phyloP scores from a whole-genome alignment of 495 filamentous ascomycete species.

The Thozetella sp. region DNA sequence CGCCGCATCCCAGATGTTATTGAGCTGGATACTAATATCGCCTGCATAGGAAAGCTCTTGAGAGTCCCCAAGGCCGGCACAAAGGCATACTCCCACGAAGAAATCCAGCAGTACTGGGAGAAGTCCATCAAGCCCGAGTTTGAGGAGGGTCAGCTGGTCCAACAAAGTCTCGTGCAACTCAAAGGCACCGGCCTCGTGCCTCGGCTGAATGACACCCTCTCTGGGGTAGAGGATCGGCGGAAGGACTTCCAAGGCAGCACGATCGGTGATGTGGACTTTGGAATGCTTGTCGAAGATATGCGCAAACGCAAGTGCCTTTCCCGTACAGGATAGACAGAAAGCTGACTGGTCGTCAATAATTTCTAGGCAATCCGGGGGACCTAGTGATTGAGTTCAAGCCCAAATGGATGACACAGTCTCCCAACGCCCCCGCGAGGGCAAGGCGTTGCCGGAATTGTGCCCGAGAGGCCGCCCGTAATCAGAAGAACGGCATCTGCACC shows the following conservation, averaged over 20 bases:
- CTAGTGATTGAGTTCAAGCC: slow-evolving; percentile 82
- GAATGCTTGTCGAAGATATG: slow-evolving; percentile 84
- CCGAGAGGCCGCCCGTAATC: slow-evolving; percentile 60
- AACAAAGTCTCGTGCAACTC: slow-evolving; percentile 59
- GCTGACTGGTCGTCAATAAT: neutral
- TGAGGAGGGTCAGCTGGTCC: slow-evolving; percentile 55
- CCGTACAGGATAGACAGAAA: slow-evolving; percentile 2
- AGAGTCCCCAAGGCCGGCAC: slow-evolving; percentile 66
- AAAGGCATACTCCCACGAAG: slow-evolving; percentile 53
- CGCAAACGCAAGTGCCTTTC: slow-evolving; percentile 29
- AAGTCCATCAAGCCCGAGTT: slow-evolving; percentile 60
- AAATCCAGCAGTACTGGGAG: slow-evolving; percentile 60
- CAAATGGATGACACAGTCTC: slow-evolving; percentile 90
- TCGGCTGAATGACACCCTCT: slow-evolving; percentile 54
- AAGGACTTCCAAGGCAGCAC: slow-evolving; percentile 56
- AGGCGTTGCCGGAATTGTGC: slow-evolving; percentile 88
- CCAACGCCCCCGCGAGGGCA: slow-evolving; percentile 66
- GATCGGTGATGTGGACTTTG: slow-evolving; percentile 63
- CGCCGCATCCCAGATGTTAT: neutral
- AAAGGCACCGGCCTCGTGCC: slow-evolving; percentile 28
- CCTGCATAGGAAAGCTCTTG: slow-evolving; percentile 52
- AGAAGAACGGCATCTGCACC: slow-evolving; percentile 11
- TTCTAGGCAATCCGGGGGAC: slow-evolving; percentile 29
- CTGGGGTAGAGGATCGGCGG: slow-evolving; percentile 36
- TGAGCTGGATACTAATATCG: neutral